phyloP scores from a whole-genome alignment of 2,329 filamentous ascomycete genomes.

The Colletotrichum abscissum region DNA sequence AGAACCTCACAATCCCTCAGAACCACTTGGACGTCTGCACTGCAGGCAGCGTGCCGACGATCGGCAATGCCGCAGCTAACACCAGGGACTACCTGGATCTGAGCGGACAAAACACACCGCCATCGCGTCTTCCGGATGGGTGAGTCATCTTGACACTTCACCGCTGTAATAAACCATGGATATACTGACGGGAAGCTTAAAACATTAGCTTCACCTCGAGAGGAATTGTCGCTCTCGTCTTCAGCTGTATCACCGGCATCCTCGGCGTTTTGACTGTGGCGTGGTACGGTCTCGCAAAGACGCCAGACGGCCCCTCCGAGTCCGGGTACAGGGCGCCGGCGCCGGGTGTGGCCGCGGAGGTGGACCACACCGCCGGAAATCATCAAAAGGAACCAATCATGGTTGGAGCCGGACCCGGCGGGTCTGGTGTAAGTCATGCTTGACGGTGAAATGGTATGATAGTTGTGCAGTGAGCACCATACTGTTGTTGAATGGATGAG shows the following conservation, averaged over 20 bases:
- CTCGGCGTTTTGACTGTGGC: slow-evolving; percentile 75
- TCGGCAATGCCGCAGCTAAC: slow-evolving; percentile 82
- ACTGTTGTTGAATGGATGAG: neutral
- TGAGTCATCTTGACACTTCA: slow-evolving; percentile 44
- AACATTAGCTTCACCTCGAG: slow-evolving; percentile 70
- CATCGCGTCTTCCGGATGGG: slow-evolving; percentile 70
- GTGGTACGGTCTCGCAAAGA: slow-evolving; percentile 69
- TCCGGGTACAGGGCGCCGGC: neutral
- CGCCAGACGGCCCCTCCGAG: neutral
- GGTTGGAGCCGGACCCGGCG: slow-evolving; percentile 6
- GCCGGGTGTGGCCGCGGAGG: neutral
- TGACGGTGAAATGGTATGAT: neutral
- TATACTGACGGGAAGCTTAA: neutral
- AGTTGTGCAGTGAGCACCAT: too few relatives aligned
- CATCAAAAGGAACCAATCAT: slow-evolving; percentile 13
- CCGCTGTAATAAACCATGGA: neutral
- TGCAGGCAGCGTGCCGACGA: slow-evolving; percentile 58
- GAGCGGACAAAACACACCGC: slow-evolving; percentile 66
- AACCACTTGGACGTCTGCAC: slow-evolving; percentile 69
- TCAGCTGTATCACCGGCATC: slow-evolving; percentile 76
- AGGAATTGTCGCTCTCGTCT: slow-evolving; percentile 80
- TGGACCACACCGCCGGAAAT: neutral
- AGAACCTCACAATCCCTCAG: slow-evolving; percentile 67
- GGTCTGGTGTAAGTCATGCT: neutral
- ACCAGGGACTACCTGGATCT: slow-evolving; percentile 72